These are phyloP conservation scores for Nicotiana tabacum DNA, from an alignment of 257 asterid species.

Conservation along the genomic window DNA sequence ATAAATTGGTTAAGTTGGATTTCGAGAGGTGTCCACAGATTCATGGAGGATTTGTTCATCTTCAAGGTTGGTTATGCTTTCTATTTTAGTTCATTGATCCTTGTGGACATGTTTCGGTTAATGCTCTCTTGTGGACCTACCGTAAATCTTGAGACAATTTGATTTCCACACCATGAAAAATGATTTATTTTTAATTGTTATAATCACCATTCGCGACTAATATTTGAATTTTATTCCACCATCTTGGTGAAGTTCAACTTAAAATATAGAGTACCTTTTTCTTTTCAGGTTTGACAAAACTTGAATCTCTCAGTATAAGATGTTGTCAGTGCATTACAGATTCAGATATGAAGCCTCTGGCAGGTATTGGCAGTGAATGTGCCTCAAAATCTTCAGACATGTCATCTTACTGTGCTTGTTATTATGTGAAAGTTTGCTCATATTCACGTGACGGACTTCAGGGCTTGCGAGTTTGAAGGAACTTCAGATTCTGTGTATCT, in stretches of 20 bases:
- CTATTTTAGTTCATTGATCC: too few species aligned
- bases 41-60: conserved; percentile 84
- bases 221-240: not conserved
- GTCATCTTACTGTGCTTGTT: not conserved
- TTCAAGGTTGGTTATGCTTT: conserved; percentile 45
- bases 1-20: conserved; percentile 71
- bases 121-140: too few species aligned
- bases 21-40: conserved; percentile 87
- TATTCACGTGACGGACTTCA: not conserved
- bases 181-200: too few species aligned
- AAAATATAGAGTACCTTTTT: not conserved
- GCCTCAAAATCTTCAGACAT: not conserved
- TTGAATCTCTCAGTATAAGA: conserved; percentile 71
- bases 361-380: conserved; percentile 41
- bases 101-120: too few species aligned
- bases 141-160: too few species aligned
- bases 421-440: not conserved
- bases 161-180: too few species aligned
- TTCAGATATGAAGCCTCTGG: conserved; percentile 68
- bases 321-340: conserved; percentile 89
- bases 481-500: not conserved
- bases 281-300: conserved; percentile 61
- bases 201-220: too few species aligned
- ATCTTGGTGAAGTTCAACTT: not conserved
- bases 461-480: conserved; percentile 1